Conservation (phyloP, 192 early-diverging fungal genomes). For the Ambispora gerdemannii region DNA sequence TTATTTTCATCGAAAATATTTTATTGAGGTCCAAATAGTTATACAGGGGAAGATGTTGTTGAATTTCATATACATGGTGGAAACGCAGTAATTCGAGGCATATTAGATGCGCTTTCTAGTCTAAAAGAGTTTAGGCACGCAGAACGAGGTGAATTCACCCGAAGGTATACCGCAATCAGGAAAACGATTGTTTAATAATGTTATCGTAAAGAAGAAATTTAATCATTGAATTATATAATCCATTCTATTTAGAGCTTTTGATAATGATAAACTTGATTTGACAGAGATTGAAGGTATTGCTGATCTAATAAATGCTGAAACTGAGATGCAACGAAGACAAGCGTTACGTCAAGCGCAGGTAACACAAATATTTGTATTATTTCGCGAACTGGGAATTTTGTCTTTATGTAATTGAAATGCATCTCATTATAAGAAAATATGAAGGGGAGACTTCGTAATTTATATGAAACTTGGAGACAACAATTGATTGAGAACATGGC, state of each 20-base stretch:
- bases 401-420: too few relatives aligned
- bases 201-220: too few relatives aligned
- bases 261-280: constrained; percentile 69
- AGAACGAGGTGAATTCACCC: constrained; percentile 72
- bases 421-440: too few relatives aligned
- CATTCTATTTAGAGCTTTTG: constrained; percentile 54
- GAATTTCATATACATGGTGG: constrained; percentile 79
- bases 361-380: not conserved
- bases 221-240: too few relatives aligned
- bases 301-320: constrained; percentile 76
- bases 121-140: constrained; percentile 58
- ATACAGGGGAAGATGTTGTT: constrained; percentile 72
- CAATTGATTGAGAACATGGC: constrained; percentile 59
- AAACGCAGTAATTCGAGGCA: constrained; percentile 57
- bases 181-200: too few relatives aligned
- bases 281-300: constrained; percentile 70
- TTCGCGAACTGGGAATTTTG: not conserved
- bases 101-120: constrained; percentile 50
- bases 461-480: constrained; percentile 65
- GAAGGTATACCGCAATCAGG: constrained; percentile 46
- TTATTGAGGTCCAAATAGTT: constrained; percentile 55
- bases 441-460: constrained; percentile 55
- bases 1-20: not conserved
- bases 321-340: constrained; percentile 64
- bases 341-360: constrained; percentile 68